Evolutionary conservation across 2,329 filamentous ascomycete genomes (phyloP).

Genomic region (Neophaeococcomyces aloes): DNA sequence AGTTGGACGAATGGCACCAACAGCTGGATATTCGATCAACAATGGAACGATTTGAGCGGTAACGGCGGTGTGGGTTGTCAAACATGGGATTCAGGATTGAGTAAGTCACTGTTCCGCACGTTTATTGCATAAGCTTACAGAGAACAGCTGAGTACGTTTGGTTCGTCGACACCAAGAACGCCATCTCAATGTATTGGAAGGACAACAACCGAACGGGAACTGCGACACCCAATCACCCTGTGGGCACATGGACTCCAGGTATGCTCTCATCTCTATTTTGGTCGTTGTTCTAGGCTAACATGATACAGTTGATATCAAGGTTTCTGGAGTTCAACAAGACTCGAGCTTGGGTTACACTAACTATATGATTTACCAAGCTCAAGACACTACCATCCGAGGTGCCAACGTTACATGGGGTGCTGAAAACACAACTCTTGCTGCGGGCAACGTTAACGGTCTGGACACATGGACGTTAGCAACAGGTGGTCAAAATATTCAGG

Average conservation of each 20-base stretch:
- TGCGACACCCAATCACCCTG: constrained; percentile 1
- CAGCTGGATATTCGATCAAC: background rate
- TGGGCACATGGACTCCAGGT: constrained; percentile 7
- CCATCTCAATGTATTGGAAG: constrained; percentile 4
- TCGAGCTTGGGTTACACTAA: constrained; percentile 8
- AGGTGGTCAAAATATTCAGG: background rate
- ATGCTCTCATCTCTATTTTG: background rate
- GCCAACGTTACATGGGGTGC: constrained; percentile 7
- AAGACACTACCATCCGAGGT: constrained; percentile 6
- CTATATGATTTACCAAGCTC: constrained; percentile 6
- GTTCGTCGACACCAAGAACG: constrained; percentile 6
- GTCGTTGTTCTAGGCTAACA: background rate
- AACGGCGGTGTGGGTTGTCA: constrained; percentile 7
- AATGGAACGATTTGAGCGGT: constrained; percentile 3
- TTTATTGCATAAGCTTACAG: constrained; percentile 16
- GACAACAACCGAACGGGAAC: constrained; percentile 3
- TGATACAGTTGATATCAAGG: background rate
- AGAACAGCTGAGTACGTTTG: constrained; percentile 1
- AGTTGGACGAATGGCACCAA: constrained; percentile 6
- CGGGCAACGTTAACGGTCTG: background rate
- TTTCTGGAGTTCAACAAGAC: constrained; percentile 1
- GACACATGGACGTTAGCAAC: constrained; percentile 2
- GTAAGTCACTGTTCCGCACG: background rate
- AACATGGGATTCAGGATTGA: constrained; percentile 18
- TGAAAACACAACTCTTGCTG: constrained; percentile 7